These are phyloP conservation scores for Apiospora kogelbergensis DNA, from an alignment of 2,329 filamentous ascomycete species.

Conservation along the genomic window DNA sequence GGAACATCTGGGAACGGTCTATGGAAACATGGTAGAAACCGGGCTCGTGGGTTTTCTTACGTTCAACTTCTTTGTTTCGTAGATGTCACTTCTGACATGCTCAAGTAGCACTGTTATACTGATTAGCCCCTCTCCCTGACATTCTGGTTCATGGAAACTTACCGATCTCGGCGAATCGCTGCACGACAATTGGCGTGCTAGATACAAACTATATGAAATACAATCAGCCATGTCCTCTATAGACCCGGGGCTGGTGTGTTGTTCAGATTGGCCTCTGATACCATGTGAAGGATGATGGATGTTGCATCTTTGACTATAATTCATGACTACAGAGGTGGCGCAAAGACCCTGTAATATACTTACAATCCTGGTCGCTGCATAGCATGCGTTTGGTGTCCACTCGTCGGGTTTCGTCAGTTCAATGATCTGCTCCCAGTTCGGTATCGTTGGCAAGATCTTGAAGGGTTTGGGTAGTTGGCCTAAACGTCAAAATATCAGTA, in stretches of 20 bases:
- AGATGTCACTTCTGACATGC: conserved; percentile 86
- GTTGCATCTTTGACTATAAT: background rate
- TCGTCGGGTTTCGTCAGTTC: conserved; percentile 77
- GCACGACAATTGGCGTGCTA: conserved; percentile 74
- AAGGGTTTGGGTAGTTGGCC: conserved; percentile 81
- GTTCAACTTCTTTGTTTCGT: conserved; percentile 91
- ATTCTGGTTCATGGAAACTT: conserved; percentile 62
- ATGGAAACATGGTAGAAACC: background rate
- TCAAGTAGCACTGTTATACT: background rate
- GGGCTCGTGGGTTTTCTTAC: conserved; percentile 26
- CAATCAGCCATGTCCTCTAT: background rate
- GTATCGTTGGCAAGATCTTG: conserved; percentile 91
- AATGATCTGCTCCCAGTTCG: conserved; percentile 88
- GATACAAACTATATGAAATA: conserved; percentile 66
- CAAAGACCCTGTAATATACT: background rate
- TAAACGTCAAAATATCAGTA: background rate
- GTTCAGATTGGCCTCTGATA: background rate
- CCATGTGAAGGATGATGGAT: background rate
- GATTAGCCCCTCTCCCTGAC: background rate
- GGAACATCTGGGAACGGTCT: background rate
- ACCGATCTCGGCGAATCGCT: conserved; percentile 83
- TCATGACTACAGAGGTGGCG: background rate
- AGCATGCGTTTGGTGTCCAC: conserved; percentile 74
- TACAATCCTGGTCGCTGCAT: conserved; percentile 79
- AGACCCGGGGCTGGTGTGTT: background rate